These are phyloP conservation scores for Sugiyamaella chiloensis DNA, from an alignment of 805 yeast genomes.

Conservation along the genomic window DNA sequence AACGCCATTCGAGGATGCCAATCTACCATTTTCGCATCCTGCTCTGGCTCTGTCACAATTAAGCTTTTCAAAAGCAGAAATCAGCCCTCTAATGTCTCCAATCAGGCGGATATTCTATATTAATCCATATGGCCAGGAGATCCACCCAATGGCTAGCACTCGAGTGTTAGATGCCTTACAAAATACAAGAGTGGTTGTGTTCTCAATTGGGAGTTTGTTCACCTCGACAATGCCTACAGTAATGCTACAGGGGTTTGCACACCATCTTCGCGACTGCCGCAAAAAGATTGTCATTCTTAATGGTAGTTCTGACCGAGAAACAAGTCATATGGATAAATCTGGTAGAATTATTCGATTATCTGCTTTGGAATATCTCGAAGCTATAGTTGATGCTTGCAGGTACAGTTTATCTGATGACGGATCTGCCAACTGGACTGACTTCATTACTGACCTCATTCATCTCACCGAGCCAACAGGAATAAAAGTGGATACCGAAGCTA, in stretches of 20 bases:
- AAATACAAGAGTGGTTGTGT: slow-evolving; percentile 51
- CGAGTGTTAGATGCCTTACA: slow-evolving; percentile 53
- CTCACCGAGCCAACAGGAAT: slow-evolving; percentile 16
- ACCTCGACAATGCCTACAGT: slow-evolving; percentile 82
- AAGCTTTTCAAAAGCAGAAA: slow-evolving; percentile 50
- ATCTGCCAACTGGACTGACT: slow-evolving; percentile 40
- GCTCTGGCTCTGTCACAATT: slow-evolving; percentile 71
- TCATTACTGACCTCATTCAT: slow-evolving; percentile 63
- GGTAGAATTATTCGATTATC: slow-evolving; percentile 35
- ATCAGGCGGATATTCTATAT: slow-evolving; percentile 72
- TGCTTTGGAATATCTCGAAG: slow-evolving; percentile 47
- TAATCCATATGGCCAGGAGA: slow-evolving; percentile 84
- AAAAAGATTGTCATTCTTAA: slow-evolving; percentile 64
- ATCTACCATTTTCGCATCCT: slow-evolving; percentile 73
- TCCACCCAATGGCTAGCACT: slow-evolving; percentile 67
- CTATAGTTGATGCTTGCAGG: slow-evolving; percentile 52
- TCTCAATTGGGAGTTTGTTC: slow-evolving; percentile 84
- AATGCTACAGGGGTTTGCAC: slow-evolving; percentile 68
- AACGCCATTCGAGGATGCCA: slow-evolving; percentile 50
- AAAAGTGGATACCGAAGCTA: background rate
- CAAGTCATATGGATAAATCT: slow-evolving; percentile 50
- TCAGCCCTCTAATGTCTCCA: slow-evolving; percentile 67
- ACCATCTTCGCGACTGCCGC: slow-evolving; percentile 44
- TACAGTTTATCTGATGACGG: slow-evolving; percentile 40
- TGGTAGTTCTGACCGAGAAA: slow-evolving; percentile 77